phyloP scores from a whole-genome alignment of 2,329 filamentous ascomycete species.

The Diplodia corticola region DNA sequence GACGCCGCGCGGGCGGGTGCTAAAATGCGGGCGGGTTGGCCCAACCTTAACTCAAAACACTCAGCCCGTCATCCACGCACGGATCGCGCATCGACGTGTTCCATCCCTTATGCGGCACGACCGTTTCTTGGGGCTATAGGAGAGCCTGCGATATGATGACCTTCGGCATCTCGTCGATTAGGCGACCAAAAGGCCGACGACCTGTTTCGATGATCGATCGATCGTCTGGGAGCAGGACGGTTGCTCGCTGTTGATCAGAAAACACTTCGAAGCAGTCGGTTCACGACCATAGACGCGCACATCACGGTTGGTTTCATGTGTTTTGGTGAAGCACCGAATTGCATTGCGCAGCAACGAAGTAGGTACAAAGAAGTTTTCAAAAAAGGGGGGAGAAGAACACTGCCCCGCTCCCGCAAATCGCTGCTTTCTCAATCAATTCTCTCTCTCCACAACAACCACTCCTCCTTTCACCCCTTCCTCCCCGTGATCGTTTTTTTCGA shows the following conservation, averaged over 20 bases:
- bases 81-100: neutral
- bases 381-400: neutral
- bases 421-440: neutral
- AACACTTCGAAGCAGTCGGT: neutral
- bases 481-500: neutral
- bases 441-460: neutral
- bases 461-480: neutral
- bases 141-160: neutral
- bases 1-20: neutral
- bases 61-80: neutral
- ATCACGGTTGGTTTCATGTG: neutral
- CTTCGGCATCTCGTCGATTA: neutral
- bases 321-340: constrained; percentile 7
- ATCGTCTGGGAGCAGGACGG: neutral
- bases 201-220: no score
- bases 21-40: neutral
- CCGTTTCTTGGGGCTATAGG: neutral
- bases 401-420: neutral
- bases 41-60: constrained; percentile 17
- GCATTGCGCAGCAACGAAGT: constrained; percentile 18
- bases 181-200: neutral
- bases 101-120: neutral
- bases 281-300: neutral
- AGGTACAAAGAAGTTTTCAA: constrained; percentile 13
- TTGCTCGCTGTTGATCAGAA: neutral